Base-by-base conservation (phyloP, 2,329 filamentous ascomycete genomes). In the Paramyrothecium roridum region DNA sequence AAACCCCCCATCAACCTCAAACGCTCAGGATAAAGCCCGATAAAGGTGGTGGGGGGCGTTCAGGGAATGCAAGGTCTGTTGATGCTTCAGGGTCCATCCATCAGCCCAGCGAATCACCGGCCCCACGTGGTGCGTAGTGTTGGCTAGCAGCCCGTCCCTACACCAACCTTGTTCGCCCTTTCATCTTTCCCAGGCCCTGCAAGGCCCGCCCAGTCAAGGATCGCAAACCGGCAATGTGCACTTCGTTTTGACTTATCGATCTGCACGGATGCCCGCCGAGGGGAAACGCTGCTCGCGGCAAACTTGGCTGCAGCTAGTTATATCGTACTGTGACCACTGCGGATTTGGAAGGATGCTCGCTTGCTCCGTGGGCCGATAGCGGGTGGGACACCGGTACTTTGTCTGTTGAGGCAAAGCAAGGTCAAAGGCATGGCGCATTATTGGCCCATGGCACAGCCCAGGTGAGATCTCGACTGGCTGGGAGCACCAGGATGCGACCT, bases 61-160 rank as follows among this genome's bases (percentile, higher is more conserved):
- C 13, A 16, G 12, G 37, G 8, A 19, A 20, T 8, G 12, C 30
- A 26, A 19, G n/a, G 26, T 17, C 33, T 34, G 17, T 34, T 11
- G n/a, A 43, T 19, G 37, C 37, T n/a, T 43, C 37, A 43, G 37
- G 37, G 37, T 43, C 37, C 37, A 43, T 43, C 37, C 37, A 43
- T 13, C 37, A 43, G 37, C 49, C 23, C 52, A 46, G 43, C 66
- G 64, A 68, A 67, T 68, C 65, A 68, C 57, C 56, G 53, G 53
- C 59, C 66, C 64, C 66, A 68, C 66, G 66, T 68, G 64, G 60
- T 43, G 50, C 50, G 55, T 53, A 54, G 52, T 30, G 26, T 30
- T n/a, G 26, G 26, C 26, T 30, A 30, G 26, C 26, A 30, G 54
- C 48, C 34, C 37, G 12, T 37, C 16, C 37, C 6, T 43, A 4